Base-by-base conservation (phyloP, 805 yeast genomes). In the Candida xyloterini region DNA sequence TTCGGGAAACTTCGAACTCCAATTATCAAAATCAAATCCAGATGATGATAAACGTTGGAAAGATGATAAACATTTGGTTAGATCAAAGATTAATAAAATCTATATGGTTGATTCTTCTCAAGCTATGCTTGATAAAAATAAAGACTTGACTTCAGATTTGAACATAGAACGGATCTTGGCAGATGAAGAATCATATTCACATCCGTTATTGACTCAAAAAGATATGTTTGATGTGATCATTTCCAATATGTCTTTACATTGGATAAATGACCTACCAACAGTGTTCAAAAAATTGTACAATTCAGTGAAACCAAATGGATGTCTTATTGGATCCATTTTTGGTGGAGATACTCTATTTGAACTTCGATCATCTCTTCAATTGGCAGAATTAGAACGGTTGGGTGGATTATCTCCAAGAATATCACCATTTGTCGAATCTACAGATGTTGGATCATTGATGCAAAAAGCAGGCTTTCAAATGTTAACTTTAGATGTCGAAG, bases 281-380 rank as follows among this genome's bases (percentile, higher is more conserved):
- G 74, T 78, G 2, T 69, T 86, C 36, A 59, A 62, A 13, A 70
- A 75, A 43, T 71, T 86, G 49, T 76, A 79, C 55, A 55, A 63
- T 5, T 70, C 84, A 18, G 66, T 87, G 26, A 76, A 76, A 44
- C 91, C 91, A 2, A 95, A 87, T 59, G 91, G 95, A 2, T 67
- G 89, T 54, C 84, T 87, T 50, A 71, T 87, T 70, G 95, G 85
- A 2, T 75, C 88, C 15, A 74, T 87, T 72, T 75, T 84, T 49
- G 93, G 91, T 15, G 91, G 90, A 9, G 95, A 87, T 55, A 82
- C 95, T 1, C 61, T 87, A n/a, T 87, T 78, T 53, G 95, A 87
- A 59, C 68, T 87, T 44, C 71, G 95, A 34, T 83, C 95, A 0
- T 69, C 89, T 3, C 65, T 87, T 31, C 95, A 87, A 59, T 64